Evolutionary conservation across 2,329 filamentous ascomycete species (phyloP), one percentile per base, ranked within the genome.

Genomic region (Cytospora piceicola): DNA sequence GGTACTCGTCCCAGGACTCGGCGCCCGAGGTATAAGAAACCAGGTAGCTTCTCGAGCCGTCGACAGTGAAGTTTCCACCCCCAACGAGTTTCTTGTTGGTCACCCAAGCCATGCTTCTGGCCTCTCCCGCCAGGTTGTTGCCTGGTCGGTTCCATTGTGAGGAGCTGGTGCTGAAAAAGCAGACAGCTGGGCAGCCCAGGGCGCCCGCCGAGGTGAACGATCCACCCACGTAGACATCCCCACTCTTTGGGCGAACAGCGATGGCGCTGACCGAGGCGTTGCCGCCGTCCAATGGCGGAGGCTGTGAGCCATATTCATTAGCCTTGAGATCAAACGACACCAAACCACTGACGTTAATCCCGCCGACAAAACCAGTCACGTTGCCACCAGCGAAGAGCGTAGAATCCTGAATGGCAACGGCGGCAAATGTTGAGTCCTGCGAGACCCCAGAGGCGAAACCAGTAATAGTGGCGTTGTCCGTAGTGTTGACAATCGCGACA

Each of bases 221-320:
- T 36, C 95, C 95, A 46, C 90, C 94, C 36, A 99, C 90, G 73
- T 91, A 99, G 15, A 99, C 83, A 59, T 95, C 88, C 1, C 84
- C 82, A 22, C 88, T 88, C 63, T 85, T 85, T 0, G 92, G 91
- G 63, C 89, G 90, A 11, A 89, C 82, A 14, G 87, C 85, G 70
- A 99, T 93, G 32, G 91, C 82, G 65, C 92, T 90, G 52, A 98
- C 93, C 3, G 87, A 86, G 30, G 88, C 87, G 68, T 88, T 85
- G 7, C 82, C 80, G 17, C 94, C 94, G 14, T 83, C 83, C 3
- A 98, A 81, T 1, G 90, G 84, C 32, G 93, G 89, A 1, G 94
- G 92, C 72, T 97, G 93, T 2, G 82, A 83, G 64, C 81, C 80
- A 71, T 91, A 93, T 2, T 83, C 81, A 61, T 85, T 86, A 57